Evolutionary conservation across 768 basidiomycete genomes (phyloP).

Genomic region (Cystobasidium ongulense): DNA sequence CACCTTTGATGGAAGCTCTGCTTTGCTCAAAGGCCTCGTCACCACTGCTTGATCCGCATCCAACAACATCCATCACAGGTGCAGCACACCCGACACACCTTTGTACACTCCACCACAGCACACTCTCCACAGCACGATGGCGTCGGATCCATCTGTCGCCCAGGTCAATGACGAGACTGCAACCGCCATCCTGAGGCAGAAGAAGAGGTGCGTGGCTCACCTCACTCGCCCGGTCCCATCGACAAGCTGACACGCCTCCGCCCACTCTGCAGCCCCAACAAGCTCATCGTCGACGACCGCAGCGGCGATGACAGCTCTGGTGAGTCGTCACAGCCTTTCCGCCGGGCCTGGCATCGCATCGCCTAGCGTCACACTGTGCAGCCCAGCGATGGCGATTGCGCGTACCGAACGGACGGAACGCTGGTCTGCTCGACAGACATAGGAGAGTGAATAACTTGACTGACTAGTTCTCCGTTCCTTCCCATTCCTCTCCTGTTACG

Average conservation of each 20-base stretch:
- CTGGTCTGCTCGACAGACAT: not conserved
- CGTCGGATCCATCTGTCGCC: constrained; percentile 22
- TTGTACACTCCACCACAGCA: not conserved
- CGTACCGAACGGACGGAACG: not conserved
- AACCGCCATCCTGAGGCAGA: constrained; percentile 88
- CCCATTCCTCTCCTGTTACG: not conserved
- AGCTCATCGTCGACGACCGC: constrained; percentile 92
- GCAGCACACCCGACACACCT: not conserved
- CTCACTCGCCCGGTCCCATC: not conserved
- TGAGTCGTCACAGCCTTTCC: constrained; percentile 41
- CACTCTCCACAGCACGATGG: not conserved
- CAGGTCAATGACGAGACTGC: constrained; percentile 61
- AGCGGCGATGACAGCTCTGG: constrained; percentile 92
- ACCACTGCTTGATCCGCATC: not conserved
- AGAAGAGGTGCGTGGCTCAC: constrained; percentile 71
- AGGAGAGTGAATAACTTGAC: not conserved
- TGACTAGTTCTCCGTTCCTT: not conserved
- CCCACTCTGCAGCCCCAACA: constrained; percentile 65
- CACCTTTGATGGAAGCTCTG: not conserved
- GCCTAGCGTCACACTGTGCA: not conserved
- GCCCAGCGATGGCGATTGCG: not conserved
- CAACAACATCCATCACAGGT: not conserved
- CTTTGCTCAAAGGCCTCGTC: not conserved
- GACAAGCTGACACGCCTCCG: constrained; percentile 34
- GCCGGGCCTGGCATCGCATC: not conserved